Evolutionary conservation across 192 early-diverging fungal genomes (phyloP), one percentile per base, ranked within the genome.

Genomic region (Umbelopsis sp.): DNA sequence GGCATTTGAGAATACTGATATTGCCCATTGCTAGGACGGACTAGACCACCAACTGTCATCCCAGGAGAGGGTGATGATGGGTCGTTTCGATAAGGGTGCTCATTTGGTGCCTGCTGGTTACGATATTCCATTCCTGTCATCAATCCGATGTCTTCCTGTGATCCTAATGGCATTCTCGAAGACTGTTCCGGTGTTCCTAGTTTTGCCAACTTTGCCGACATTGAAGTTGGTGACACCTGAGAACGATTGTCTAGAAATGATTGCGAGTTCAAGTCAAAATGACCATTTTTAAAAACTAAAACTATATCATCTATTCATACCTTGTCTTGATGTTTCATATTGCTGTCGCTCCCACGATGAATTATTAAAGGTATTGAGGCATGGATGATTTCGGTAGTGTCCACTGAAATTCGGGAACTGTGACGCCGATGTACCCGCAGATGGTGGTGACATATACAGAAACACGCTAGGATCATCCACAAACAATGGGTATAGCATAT

Each of bases 401-500:
- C 56, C 56, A 62, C 17, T 32, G 31, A 62, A 62, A 32, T 62
- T 29, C 5, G 56, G 56, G 56, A 62, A 62, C 56, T 62, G 56
- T 7, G 56, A 62, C 31, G 56, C 56, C 17, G 56, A 62, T 1
- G 56, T 62, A 20, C 56, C 56, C 8, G 32, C 20, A 26, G 56
- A 11, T 17, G 17, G 56, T 7, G 56, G 56, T 16, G 56, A 62
- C 56, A 62, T 71, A 62, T 90, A 90, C 38, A 94, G 74, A 74
- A 89, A 91, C 32, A 83, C 66, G 62, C 84, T 81, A 29, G 91
- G 92, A 69, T 92, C 89, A 34, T 90, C 88, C 66, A 88, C 89
- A 71, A 94, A 88, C 44, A 94, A 85, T 44, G 92, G 92, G 74
- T 91, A 91, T 24, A 92, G 84, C 53, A 83, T 81, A 6, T 92